These are phyloP conservation scores for Dalbergia cochinchinensis DNA, from an alignment of 306 rosid genomes.

Conservation along the genomic window DNA sequence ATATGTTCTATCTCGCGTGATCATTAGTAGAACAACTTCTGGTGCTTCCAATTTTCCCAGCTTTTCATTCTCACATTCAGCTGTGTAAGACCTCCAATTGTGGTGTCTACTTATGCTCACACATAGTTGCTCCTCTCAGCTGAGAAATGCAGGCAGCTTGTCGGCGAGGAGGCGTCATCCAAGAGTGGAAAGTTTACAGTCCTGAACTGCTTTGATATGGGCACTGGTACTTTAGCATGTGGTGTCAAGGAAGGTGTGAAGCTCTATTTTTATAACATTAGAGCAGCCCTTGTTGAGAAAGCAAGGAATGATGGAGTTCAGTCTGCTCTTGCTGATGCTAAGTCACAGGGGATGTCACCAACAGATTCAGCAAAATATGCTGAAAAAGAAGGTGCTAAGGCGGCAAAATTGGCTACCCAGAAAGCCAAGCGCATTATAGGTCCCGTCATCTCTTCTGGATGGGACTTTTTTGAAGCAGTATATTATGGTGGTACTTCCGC, in stretches of 20 bases:
- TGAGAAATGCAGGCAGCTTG: constrained; percentile 87
- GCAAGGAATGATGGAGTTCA: constrained; percentile 63
- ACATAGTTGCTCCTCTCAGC: constrained; percentile 54
- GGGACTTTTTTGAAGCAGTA: constrained; percentile 90
- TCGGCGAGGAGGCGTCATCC: constrained; percentile 81
- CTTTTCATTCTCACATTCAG: too few species aligned
- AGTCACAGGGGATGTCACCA: constrained; percentile 60
- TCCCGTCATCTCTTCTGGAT: constrained; percentile 85
- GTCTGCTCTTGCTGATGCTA: constrained; percentile 64
- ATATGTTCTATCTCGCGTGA: background rate
- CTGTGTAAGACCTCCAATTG: constrained; percentile 11
- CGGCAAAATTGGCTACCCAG: constrained; percentile 74
- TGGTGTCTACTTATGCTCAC: constrained; percentile 25
- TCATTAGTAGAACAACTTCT: background rate
- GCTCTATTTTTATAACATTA: constrained; percentile 71
- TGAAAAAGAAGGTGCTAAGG: constrained; percentile 73
- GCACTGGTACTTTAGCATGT: constrained; percentile 76
- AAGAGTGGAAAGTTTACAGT: constrained; percentile 80
- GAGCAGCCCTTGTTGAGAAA: constrained; percentile 74
- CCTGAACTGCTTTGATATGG: constrained; percentile 79
- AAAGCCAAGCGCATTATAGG: constrained; percentile 73
- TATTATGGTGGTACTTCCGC: constrained; percentile 79
- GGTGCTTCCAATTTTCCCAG: background rate
- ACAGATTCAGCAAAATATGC: constrained; percentile 66
- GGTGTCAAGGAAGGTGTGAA: constrained; percentile 82